Base-by-base conservation (phyloP, 2,329 filamentous ascomycete genomes). In the Colletotrichum australisinense region DNA sequence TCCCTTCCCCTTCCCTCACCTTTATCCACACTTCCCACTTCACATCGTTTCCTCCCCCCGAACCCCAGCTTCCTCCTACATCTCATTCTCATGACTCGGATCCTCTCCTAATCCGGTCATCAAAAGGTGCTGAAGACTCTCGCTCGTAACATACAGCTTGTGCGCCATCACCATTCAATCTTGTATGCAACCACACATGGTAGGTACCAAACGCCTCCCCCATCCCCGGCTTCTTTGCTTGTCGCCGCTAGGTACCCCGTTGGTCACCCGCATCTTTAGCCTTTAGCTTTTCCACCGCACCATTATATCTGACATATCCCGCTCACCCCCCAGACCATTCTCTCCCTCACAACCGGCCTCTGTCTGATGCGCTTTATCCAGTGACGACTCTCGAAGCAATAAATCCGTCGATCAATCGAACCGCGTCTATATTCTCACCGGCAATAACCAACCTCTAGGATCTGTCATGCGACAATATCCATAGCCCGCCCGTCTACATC, bases 1-100 rank as follows among this genome's bases (percentile, higher is more conserved):
- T 24, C 55, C 60, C 68, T 57, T 68, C 59, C 55, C 46, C 35
- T 30, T 63, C 46, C 63, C 56, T 38, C 24, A 42, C 30, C 52
- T 55, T 59, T 55, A 74, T 69, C 64, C 64, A 71, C 72, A 74
- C 28, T 65, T 69, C 72, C 70, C 63, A 74, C 71, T 63, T 73
- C 59, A 52, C 65, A 52, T 63, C 35, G 14, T 42, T 56, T 49
- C 69, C 71, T 66, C 56, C 49, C 53, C 22, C 52, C 60, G 35
- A 64, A 69, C 70, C 64, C 69, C 70, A 52, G 64, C 42, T 65
- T 69, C 63, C 69, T 73, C 52, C 56, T 55, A 49, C 69, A 69
- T 49, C 59, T n/a, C 35, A 60, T 30, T 49, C 42, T 35, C 63
- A 67, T 74, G 69, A 74, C 72, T 63, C 69, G 57, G 46, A 59